Base-by-base conservation (phyloP, 192 early-diverging fungal genomes). In the Allomyces arbusculus region DNA sequence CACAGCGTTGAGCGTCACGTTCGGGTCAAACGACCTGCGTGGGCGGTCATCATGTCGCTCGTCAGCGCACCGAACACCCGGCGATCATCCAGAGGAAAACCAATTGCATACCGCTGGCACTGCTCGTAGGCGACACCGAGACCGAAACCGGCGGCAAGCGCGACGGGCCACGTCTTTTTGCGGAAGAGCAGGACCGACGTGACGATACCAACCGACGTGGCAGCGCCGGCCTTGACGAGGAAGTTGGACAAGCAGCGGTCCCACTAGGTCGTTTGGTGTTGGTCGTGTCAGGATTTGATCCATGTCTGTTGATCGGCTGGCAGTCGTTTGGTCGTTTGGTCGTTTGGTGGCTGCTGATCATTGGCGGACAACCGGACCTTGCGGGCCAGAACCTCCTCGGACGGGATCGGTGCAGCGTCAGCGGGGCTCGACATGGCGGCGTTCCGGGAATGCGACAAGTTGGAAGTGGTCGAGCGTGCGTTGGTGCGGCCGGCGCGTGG, bases 91-190 rank as follows among this genome's bases (percentile, higher is more conserved):
- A 28, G 26, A 28, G 26, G 26, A 28, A 28, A 28, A 19, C 10
- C 45, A 55, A 16, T 16, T 55, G 45, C 45, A 55, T 73, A 71
- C 33, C 75, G 71, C 73, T 89, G 84, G 67, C 86, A 87, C 61
- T 93, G 85, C 33, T 86, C 85, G 67, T 90, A 86, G 26, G 91
- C 84, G 19, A 87, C 81, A 63, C 91, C 91, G 28, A 89, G 78
- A 40, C 89, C 91, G 62, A 86, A 84, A 24, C 91, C 91, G 28
- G 86, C 87, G 11, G 86, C 79, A 62, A 90, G 78, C 62, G 88
- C 85, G 69, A 93, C 87, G 50, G 91, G 91, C 89, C 89, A 93
- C 63, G 80, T 83, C 87, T 73, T 80, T 86, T 89, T 84, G 77
- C 82, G 84, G 79, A 93, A 93, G 69, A 93, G 69, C 24, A 93